Base-by-base conservation (phyloP, 1,139 yeast species). In the Candida labiduridarum region DNA sequence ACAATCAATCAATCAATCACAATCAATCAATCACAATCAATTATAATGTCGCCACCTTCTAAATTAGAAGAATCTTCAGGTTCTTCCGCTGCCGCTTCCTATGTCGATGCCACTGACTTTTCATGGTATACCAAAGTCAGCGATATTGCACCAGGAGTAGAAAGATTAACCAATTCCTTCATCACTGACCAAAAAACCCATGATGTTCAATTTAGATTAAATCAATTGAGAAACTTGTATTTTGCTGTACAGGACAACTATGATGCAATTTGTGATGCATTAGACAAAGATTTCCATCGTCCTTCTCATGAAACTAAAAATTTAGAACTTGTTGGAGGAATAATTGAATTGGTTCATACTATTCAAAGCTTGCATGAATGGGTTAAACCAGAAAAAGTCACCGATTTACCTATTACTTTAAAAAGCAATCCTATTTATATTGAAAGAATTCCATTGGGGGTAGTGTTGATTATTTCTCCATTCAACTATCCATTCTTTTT, bases 401-500 rank as follows among this genome's bases (percentile, higher is more conserved):
- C 67, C 16, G 77, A 72, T 53, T 59, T 74, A 41, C 83, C 89
- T 1, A 52, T 68, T 69, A 52, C 71, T 71, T 52, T 82, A 72
- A 63, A 72, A 46, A 69, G 82, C 27, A 70, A 80, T 45, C 74
- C 76, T 1, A 78, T 83, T 4, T 71, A 72, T 47, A 69, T 88
- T 45, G 87, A 86, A 59, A 79, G 79, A 56, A 82, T 83, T 46
- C 94, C 98, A 1, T 68, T 84, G 55, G 97, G 98, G 1, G 80
- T 83, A 4, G 88, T 88, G 2, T 76, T 91, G 56, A 74, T 92
- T 49, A 83, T 91, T 49, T 72, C 91, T 1, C 97, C 98, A 0
- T 92, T 89, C 80, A 92, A 92, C 69, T 94, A 87, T 66, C 99
- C 99, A 0, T 67, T 89, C 48, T 56, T 80, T 41, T 72, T 92